Evolutionary conservation across 148 eudicot species (phyloP), one percentile per base, ranked within the genome.

Genomic region (Polygonum maritimum): DNA sequence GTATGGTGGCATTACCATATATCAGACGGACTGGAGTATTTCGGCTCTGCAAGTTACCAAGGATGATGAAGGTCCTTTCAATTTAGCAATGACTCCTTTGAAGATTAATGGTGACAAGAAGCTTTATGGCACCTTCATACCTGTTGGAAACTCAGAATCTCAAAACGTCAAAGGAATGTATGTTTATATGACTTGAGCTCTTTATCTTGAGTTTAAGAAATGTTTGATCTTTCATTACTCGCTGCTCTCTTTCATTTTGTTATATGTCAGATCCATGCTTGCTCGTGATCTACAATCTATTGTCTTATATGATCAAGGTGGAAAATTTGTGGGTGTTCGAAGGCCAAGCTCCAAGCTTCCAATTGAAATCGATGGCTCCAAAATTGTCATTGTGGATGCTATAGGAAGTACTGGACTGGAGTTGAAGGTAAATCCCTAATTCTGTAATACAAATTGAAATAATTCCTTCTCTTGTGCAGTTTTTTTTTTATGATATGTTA

Each of bases 1-100:
- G 78, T 95, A 86, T 75, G 92, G 92, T 76, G 99, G 99, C 52
- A 75, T 95, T 79, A 95, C 99, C 63, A 87, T 95, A 80, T 95
- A 95, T 82, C 97, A 95, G 80, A 95, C 99, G 15, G 99, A 95
- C 82, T 95, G 97, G 99, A 90, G 99, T 63, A 79, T 95, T 63
- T 92, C 99, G 3, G 88, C 98, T 77, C 82, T 96, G 74, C 99
- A 96, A 84, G 48, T 96, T 76, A 79, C 87, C 48, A 96, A 87
- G 82, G 87, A 95, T 71, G 97, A 72, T 72, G 94, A 90, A 84
- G 99, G 99, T 11, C 99, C 99, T 45, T 96, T 92, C 76, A 96
- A 96, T 88, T 85, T 96, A 90, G 94, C 99, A 44, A 80, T 96
- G 91, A 97, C 99, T 79, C 99, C 89, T 76, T 77, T 96, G 54